phyloP scores from a whole-genome alignment of 192 early-diverging fungal genomes.

The Mortierella hygrophila region DNA sequence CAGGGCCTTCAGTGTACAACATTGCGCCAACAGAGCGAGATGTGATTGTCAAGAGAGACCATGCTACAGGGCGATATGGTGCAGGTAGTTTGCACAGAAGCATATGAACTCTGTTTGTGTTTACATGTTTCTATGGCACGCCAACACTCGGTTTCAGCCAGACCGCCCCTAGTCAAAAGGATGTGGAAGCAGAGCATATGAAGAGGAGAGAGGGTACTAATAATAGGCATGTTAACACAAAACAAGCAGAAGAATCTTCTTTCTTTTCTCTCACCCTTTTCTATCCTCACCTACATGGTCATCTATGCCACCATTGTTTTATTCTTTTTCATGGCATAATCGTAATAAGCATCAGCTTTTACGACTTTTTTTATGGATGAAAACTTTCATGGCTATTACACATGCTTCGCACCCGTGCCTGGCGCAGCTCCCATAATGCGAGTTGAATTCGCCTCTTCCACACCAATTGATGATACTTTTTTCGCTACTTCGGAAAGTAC shows the following conservation, averaged over 20 bases:
- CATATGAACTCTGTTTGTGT: not conserved
- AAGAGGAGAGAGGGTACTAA: not conserved
- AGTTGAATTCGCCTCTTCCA: too few species aligned
- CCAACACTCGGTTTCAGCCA: too few species aligned
- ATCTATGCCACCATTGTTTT: too few species aligned
- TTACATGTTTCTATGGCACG: not conserved
- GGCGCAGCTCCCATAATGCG: too few species aligned
- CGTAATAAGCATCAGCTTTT: not conserved
- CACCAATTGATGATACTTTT: too few species aligned
- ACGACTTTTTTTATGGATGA: too few species aligned
- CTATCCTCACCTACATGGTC: not conserved
- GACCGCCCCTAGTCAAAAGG: too few species aligned
- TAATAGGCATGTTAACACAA: not conserved
- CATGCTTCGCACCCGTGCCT: too few species aligned
- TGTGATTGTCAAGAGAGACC: not conserved
- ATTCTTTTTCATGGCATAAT: not conserved
- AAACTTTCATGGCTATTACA: too few species aligned
- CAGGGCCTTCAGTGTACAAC: too few species aligned
- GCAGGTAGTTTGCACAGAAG: not conserved
- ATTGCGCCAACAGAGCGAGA: not conserved
- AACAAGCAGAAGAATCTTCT: not conserved
- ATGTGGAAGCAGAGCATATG: not conserved
- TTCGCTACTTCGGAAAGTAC: too few species aligned
- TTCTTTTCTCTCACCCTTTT: too few species aligned
- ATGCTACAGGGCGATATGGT: not conserved